A percentile compares a stretch with the other conserved stretches of the same genome.
Evolutionary conservation across 2,329 filamentous ascomycete species (phyloP).

Genomic region (Myriosclerotinia curreyana): DNA sequence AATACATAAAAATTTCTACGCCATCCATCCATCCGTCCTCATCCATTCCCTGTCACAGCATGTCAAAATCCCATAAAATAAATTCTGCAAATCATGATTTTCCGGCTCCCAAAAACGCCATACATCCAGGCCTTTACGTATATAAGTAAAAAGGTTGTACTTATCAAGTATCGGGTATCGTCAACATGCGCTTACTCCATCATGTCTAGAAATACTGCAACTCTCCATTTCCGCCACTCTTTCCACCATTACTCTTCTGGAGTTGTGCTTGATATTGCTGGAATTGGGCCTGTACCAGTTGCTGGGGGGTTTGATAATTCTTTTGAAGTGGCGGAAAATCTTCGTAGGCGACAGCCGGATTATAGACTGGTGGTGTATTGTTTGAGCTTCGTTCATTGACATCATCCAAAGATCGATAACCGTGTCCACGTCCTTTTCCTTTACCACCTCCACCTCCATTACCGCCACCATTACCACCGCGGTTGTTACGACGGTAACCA

Average conservation of each 20-base stretch:
- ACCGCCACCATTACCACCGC: constrained; percentile 32
- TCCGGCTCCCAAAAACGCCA: not conserved
- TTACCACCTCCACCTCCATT: constrained; percentile 34
- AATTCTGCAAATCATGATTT: not conserved
- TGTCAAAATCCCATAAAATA: not conserved
- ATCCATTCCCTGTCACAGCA: not conserved
- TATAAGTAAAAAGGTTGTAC: not conserved
- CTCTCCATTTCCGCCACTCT: constrained; percentile 29
- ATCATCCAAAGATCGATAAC: constrained; percentile 68
- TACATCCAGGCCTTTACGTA: not conserved
- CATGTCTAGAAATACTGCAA: constrained; percentile 35
- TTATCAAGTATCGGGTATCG: constrained; percentile 2
- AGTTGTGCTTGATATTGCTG: constrained; percentile 38
- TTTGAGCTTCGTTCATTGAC: constrained; percentile 49
- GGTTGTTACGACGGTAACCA: constrained; percentile 31
- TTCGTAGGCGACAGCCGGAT: constrained; percentile 38
- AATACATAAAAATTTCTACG: not conserved
- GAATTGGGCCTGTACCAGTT: constrained; percentile 38
- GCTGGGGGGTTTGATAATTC: constrained; percentile 38
- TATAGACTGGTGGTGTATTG: constrained; percentile 37
- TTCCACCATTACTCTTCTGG: constrained; percentile 33
- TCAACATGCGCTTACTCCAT: not conserved
- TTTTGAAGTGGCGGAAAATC: constrained; percentile 40
- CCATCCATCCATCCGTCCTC: not conserved
- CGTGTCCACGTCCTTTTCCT: constrained; percentile 48